Conservation (phyloP, 208 protist species). For the Leishmania guyanensis region DNA sequence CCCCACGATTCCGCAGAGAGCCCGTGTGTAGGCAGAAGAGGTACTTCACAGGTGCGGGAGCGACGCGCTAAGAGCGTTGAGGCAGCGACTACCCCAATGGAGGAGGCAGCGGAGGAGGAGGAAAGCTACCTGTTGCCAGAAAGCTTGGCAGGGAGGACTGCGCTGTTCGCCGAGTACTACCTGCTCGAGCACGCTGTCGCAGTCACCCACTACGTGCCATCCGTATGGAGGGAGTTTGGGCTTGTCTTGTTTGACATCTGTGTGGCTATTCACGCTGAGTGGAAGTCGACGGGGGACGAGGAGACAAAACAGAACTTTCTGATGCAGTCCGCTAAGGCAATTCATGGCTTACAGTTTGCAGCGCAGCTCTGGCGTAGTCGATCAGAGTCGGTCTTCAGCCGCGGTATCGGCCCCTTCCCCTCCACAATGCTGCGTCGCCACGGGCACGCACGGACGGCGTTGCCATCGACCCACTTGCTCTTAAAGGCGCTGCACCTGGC, state of each 20-base stretch:
- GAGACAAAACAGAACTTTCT: slow-evolving; percentile 84
- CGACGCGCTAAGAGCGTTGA: not conserved
- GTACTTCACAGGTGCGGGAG: not conserved
- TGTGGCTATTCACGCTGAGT: slow-evolving; percentile 85
- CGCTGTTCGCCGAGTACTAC: slow-evolving; percentile 81
- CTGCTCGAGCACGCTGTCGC: slow-evolving; percentile 78
- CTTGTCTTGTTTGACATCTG: slow-evolving; percentile 87
- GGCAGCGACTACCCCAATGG: not conserved
- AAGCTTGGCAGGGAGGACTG: slow-evolving; percentile 42
- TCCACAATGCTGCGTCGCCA: slow-evolving; percentile 55
- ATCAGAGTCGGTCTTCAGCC: slow-evolving; percentile 40
- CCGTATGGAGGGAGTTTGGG: slow-evolving; percentile 87
- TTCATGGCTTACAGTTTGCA: slow-evolving; percentile 76
- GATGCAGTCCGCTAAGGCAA: slow-evolving; percentile 76
- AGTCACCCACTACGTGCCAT: slow-evolving; percentile 46
- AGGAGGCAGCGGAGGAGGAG: not conserved
- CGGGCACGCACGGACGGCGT: slow-evolving; percentile 65
- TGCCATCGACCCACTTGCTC: slow-evolving; percentile 72
- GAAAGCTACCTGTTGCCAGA: slow-evolving; percentile 16
- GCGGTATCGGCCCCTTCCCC: slow-evolving; percentile 72
- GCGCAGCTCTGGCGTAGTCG: slow-evolving; percentile 74
- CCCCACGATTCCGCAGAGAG: not conserved
- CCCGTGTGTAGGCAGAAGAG: not conserved
- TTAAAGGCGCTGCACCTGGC: slow-evolving; percentile 82
- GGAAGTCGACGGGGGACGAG: slow-evolving; percentile 54